Evolutionary conservation across 768 basidiomycete genomes (phyloP).

Genomic region (Lactifluus hygrophoroides): DNA sequence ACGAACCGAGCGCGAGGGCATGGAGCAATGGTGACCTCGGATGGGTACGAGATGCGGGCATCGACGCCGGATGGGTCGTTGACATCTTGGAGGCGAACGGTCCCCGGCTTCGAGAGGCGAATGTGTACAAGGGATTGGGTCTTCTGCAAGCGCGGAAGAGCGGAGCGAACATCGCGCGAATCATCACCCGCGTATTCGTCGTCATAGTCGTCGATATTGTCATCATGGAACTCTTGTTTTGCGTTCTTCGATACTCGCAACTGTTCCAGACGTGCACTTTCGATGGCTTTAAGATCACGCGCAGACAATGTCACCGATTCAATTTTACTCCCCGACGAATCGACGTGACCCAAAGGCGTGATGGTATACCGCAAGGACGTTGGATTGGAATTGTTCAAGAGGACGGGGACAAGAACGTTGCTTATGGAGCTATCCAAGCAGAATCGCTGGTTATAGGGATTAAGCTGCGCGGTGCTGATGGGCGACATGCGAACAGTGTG

Average conservation of each 20-base stretch:
- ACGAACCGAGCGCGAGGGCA: constrained; percentile 73
- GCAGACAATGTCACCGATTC: constrained; percentile 29
- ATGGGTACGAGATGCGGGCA: constrained; percentile 59
- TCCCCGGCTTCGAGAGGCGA: constrained; percentile 62
- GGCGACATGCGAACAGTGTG: constrained; percentile 91
- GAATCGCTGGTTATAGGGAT: constrained; percentile 64
- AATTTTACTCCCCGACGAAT: constrained; percentile 27
- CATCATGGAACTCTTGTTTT: constrained; percentile 41
- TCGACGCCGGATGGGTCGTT: constrained; percentile 61
- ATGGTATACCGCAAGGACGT: constrained; percentile 64
- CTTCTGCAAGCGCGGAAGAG: constrained; percentile 47
- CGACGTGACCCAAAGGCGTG: constrained; percentile 49
- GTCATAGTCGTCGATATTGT: constrained; percentile 69
- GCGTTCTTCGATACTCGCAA: constrained; percentile 35
- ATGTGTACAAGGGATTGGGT: constrained; percentile 72
- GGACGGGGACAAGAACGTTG: constrained; percentile 65
- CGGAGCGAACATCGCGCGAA: constrained; percentile 24
- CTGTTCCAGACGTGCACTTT: constrained; percentile 46
- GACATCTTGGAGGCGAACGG: constrained; percentile 65
- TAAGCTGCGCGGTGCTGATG: constrained; percentile 86
- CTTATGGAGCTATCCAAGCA: constrained; percentile 53
- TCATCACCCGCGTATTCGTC: constrained; percentile 30
- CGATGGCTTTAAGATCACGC: constrained; percentile 62
- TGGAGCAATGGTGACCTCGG: constrained; percentile 65
- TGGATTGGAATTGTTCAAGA: constrained; percentile 86